Evolutionary conservation across 169 alveolate genomes (phyloP).

Genomic region (Eimeria acervulina): DNA sequence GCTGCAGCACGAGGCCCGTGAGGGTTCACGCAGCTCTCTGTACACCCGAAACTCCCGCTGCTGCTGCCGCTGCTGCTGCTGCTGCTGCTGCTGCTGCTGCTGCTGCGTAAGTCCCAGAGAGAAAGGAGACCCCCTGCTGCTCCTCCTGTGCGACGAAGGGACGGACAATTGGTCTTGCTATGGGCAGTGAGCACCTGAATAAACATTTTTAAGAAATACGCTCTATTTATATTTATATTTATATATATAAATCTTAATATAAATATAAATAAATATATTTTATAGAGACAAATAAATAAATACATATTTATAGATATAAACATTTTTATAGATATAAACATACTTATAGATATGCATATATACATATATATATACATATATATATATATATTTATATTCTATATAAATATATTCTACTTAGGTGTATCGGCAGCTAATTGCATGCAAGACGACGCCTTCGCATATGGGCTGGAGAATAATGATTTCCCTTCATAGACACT

Average conservation of each 20-base stretch:
- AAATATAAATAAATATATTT: too few relatives aligned
- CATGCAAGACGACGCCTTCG: too few relatives aligned
- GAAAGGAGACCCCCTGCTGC: neutral
- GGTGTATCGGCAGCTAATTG: neutral
- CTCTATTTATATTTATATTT: neutral
- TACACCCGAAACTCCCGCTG: slow-evolving; percentile 11
- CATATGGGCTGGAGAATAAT: too few relatives aligned
- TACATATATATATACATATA: too few relatives aligned
- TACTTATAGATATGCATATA: too few relatives aligned
- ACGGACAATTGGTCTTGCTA: neutral
- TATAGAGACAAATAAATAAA: too few relatives aligned
- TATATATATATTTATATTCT: too few relatives aligned
- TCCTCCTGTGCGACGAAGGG: neutral
- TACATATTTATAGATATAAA: too few relatives aligned
- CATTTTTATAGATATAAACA: too few relatives aligned
- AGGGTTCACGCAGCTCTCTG: neutral
- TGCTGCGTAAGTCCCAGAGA: neutral
- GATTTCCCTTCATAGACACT: too few relatives aligned
- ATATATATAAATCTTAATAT: neutral
- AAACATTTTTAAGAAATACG: neutral
- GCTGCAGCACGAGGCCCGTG: slow-evolving; percentile 65
- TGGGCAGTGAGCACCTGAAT: neutral
- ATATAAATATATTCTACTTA: too few relatives aligned
- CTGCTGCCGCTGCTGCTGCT: slow-evolving; percentile 43
- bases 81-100: slow-evolving; percentile 53